These are phyloP conservation scores for Entomortierella beljakovae DNA, from an alignment of 192 early-diverging fungal species.

Conservation along the genomic window DNA sequence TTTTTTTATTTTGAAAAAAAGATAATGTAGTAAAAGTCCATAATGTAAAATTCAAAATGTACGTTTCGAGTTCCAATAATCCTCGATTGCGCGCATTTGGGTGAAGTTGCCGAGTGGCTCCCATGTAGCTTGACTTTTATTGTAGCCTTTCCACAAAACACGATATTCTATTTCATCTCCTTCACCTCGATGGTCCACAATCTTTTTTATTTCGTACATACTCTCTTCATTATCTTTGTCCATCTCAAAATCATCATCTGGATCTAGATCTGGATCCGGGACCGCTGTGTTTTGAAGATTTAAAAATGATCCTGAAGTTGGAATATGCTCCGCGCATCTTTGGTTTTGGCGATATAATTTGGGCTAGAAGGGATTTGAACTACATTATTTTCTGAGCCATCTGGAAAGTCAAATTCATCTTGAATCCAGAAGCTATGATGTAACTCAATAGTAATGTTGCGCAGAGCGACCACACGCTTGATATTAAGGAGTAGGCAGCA, in stretches of 20 bases:
- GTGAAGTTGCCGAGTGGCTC: too few relatives aligned
- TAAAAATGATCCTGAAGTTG: background rate
- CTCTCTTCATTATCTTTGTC: background rate
- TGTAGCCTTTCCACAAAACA: background rate
- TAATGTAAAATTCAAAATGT: too few relatives aligned
- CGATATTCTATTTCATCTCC: background rate
- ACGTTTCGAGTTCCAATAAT: background rate
- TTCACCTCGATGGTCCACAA: background rate
- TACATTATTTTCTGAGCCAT: background rate
- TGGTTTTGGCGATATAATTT: background rate
- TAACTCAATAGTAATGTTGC: background rate
- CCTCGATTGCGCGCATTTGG: background rate
- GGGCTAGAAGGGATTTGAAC: background rate
- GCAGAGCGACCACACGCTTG: background rate
- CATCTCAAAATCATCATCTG: background rate
- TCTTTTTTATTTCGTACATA: background rate
- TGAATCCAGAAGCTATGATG: too few relatives aligned
- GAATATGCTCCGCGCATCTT: background rate
- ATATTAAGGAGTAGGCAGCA: background rate
- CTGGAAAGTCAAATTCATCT: background rate
- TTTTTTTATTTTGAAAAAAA: too few relatives aligned
- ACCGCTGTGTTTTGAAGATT: background rate
- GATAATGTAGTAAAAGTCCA: too few relatives aligned
- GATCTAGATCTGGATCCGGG: background rate
- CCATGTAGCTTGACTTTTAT: background rate